Base-by-base conservation (phyloP, 352 stramenopile species). In the Elongisporangium senticosum region DNA sequence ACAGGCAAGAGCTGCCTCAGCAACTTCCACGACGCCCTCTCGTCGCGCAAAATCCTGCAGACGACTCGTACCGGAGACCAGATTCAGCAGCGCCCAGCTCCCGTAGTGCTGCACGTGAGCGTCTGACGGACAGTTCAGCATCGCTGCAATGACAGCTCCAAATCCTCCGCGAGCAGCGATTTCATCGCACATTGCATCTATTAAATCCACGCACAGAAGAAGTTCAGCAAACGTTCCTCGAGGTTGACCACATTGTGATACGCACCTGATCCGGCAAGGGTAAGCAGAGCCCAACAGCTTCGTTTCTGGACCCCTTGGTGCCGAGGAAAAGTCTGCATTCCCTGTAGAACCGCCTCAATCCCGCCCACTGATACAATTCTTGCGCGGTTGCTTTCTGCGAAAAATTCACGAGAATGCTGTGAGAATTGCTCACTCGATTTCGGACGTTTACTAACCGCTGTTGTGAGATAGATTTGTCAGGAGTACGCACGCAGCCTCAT, bases 401-500 rank as follows among this genome's bases (percentile, higher is more conserved):
- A n/a, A 0, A 20, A 39, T 15, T 56, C 2, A 8, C 10, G 24
- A 56, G 7, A 55, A 37, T 14, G 14, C 64, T 69, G 54, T 4
- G 61, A 47, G 28, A 48, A 55, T 40, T 52, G 37, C 23, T 33
- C 5, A 43, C 33, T 4, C 17, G 17, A 14, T 69, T 23, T 56
- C 24, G 49, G 63, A 23, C 21, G 62, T 66, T n/a, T 56, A 58
- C 63, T 58, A 71, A 80, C 76, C 78, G 53, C 84, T 86, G 37
- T 96, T 89, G 55, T 93, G 83, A 0, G 91, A 76, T 13, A 98
- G 73, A 62, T 97, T 97, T 8, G 87, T 93, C 15, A 98, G 59
- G 24, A 86, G 56, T 23, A 86, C 76, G 51, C 85, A 95, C 5
- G 74, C 77, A 11, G 76, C 73, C 62, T 95, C 76, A 56, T 95